Percentiles rank a stretch among this genome's conserved stretches.
These are phyloP conservation scores for Colletotrichum costaricense DNA, from an alignment of 2,329 filamentous ascomycete genomes.

Conservation along the genomic window DNA sequence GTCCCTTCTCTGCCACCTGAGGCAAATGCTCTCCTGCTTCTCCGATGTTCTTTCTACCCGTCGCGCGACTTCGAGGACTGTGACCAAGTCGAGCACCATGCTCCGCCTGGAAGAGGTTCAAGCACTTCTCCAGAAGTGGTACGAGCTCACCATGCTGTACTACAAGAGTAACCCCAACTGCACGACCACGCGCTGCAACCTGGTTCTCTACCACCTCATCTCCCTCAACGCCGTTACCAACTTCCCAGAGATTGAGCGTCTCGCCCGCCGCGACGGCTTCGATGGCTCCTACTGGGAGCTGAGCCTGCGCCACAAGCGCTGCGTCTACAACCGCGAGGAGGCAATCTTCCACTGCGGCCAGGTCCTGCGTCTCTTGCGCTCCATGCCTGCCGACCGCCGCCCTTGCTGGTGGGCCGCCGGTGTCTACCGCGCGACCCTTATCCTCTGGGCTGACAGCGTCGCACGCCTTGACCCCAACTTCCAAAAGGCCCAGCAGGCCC, in stretches of 20 bases:
- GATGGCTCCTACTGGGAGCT: constrained; percentile 67
- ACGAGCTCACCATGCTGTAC: constrained; percentile 69
- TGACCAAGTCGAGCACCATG: constrained; percentile 70
- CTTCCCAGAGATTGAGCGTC: constrained; percentile 74
- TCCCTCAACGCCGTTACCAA: constrained; percentile 75
- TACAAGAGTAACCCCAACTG: constrained; percentile 67
- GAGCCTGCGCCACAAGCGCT: constrained; percentile 68
- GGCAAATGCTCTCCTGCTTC: constrained; percentile 74
- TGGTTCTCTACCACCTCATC: constrained; percentile 78
- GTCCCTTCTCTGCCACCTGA: constrained; percentile 71
- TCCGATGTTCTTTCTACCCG: constrained; percentile 63
- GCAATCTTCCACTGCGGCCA: constrained; percentile 76
- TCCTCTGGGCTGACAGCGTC: constrained; percentile 73
- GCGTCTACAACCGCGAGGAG: constrained; percentile 72
- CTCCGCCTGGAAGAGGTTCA: constrained; percentile 73
- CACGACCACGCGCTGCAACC: constrained; percentile 70
- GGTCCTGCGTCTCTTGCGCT: constrained; percentile 69
- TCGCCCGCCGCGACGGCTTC: constrained; percentile 71
- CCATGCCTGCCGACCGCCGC: constrained; percentile 69
- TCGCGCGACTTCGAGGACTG: constrained; percentile 53
- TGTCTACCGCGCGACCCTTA: constrained; percentile 73
- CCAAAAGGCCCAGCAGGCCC: constrained; percentile 40
- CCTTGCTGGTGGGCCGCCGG: constrained; percentile 80
- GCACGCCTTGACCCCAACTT: constrained; percentile 47
- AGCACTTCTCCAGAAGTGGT: constrained; percentile 73